A percentile compares a stretch with the other conserved stretches of the same genome.
phyloP scores from a whole-genome alignment of 2,329 filamentous ascomycete genomes.

The Hirsutella rhossiliensis region DNA sequence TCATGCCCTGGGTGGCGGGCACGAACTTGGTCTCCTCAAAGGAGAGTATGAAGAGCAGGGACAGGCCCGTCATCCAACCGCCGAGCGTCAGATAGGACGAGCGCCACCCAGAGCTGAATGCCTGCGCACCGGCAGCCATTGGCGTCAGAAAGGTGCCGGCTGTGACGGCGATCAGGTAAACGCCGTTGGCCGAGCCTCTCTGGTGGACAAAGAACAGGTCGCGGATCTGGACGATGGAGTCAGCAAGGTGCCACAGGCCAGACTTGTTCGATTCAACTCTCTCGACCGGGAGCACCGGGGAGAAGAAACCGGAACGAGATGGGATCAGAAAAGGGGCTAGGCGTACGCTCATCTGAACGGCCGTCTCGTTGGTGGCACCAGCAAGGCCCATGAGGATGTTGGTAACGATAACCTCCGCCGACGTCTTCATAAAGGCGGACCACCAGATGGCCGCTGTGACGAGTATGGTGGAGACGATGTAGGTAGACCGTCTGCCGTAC shows the following conservation, averaged over 20 bases:
- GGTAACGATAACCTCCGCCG: constrained; percentile 12
- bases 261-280: no score
- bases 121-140: constrained; percentile 15
- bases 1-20: constrained; percentile 3
- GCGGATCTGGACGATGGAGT: neutral
- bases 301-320: no score
- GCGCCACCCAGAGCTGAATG: constrained; percentile 12
- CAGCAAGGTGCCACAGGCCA: neutral
- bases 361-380: constrained; percentile 25
- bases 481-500: constrained; percentile 19
- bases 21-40: constrained; percentile 17
- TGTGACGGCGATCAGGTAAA: constrained; percentile 20
- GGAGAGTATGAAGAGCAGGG: constrained; percentile 6
- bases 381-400: constrained; percentile 19
- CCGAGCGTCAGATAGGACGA: constrained; percentile 11
- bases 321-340: neutral
- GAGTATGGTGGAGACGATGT: constrained; percentile 12
- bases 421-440: constrained; percentile 9
- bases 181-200: constrained; percentile 16
- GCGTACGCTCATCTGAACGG: constrained; percentile 23
- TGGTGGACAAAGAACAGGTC: constrained; percentile 19
- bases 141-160: constrained; percentile 17
- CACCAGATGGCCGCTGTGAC: constrained; percentile 12
- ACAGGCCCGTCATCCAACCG: neutral
- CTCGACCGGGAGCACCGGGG: no score